A percentile compares a stretch with the other conserved stretches of the same genome.
Conservation (phyloP, 495 filamentous ascomycete genomes). For the Talaromyces proteolyticus region DNA sequence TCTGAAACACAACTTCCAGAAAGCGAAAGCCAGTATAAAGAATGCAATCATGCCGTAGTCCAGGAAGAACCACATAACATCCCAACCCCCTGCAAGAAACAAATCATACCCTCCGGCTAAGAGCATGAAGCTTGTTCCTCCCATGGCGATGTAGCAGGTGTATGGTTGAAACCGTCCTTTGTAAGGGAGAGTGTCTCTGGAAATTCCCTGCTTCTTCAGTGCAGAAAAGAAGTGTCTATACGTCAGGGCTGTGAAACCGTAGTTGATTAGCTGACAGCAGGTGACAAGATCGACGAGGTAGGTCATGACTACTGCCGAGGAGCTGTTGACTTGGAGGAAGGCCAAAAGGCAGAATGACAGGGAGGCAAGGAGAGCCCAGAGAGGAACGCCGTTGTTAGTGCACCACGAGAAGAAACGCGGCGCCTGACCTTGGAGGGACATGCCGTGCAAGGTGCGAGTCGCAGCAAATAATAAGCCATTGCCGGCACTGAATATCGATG, state of each 20-base stretch:
- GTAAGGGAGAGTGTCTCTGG: constrained; percentile 21
- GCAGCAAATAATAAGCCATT: constrained; percentile 79
- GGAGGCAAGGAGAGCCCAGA: constrained; percentile 28
- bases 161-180: constrained; percentile 24
- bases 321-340: constrained; percentile 17
- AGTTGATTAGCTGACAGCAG: constrained; percentile 25
- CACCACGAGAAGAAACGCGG: constrained; percentile 46
- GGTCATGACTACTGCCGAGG: constrained; percentile 16
- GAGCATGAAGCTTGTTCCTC: constrained; percentile 25
- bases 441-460: constrained; percentile 65
- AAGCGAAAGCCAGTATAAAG: constrained; percentile 36
- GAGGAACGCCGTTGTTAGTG: constrained; percentile 35
- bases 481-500: constrained; percentile 58
- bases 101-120: constrained; percentile 22
- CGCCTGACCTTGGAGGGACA: constrained; percentile 58
- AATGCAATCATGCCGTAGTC: constrained; percentile 42
- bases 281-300: constrained; percentile 26
- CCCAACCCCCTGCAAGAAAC: constrained; percentile 23
- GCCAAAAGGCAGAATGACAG: constrained; percentile 35
- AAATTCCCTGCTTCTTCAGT: constrained; percentile 21
- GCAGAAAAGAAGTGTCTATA: constrained; percentile 33
- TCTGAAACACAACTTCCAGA: constrained; percentile 48
- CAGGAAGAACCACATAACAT: constrained; percentile 17
- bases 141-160: too few relatives aligned
- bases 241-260: constrained; percentile 42